Evolutionary conservation across 2,329 filamentous ascomycete genomes (phyloP).

Genomic region (Monilinia fructicola): DNA sequence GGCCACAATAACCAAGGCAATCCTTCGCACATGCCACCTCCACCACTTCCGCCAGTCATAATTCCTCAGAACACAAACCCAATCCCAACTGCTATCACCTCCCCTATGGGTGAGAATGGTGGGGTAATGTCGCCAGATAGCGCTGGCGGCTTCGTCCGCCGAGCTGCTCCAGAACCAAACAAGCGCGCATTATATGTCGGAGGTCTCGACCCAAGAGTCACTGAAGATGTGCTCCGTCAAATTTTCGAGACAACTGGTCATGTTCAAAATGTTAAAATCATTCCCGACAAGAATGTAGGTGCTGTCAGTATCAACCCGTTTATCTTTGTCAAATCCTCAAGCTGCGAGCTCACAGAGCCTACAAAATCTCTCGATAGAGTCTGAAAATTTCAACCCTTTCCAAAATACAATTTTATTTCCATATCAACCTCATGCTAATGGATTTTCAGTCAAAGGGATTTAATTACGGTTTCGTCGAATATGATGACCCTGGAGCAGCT

Average conservation of each 20-base stretch:
- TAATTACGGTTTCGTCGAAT: conserved; percentile 99
- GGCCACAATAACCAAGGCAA: conserved; percentile 70
- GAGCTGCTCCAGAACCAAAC: conserved; percentile 95
- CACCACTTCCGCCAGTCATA: conserved; percentile 76
- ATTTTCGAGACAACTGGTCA: conserved; percentile 99
- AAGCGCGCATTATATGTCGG: conserved; percentile 97
- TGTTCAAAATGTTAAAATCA: conserved; percentile 98
- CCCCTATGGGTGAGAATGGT: conserved; percentile 68
- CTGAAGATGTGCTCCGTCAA: conserved; percentile 92
- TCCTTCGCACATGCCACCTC: conserved; percentile 80
- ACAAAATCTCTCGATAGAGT: conserved; percentile 33
- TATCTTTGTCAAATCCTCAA: conserved; percentile 33
- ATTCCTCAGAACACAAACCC: conserved; percentile 97
- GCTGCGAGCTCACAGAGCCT: conserved; percentile 23
- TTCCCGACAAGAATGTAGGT: conserved; percentile 98
- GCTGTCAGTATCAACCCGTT: conserved; percentile 42
- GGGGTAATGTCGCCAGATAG: conserved; percentile 83
- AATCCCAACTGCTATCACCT: conserved; percentile 88
- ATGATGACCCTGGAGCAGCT: conserved; percentile 93
- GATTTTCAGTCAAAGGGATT: conserved; percentile 80
- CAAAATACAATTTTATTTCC: conserved; percentile 26
- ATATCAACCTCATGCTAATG: conserved; percentile 36
- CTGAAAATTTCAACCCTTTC: conserved; percentile 29
- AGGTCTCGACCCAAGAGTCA: conserved; percentile 90
- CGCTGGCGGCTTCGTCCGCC: conserved; percentile 76